Evolutionary conservation across 2,329 filamentous ascomycete species (phyloP), one percentile per base, ranked within the genome.

Genomic region (Neopestalotiopsis sp.): DNA sequence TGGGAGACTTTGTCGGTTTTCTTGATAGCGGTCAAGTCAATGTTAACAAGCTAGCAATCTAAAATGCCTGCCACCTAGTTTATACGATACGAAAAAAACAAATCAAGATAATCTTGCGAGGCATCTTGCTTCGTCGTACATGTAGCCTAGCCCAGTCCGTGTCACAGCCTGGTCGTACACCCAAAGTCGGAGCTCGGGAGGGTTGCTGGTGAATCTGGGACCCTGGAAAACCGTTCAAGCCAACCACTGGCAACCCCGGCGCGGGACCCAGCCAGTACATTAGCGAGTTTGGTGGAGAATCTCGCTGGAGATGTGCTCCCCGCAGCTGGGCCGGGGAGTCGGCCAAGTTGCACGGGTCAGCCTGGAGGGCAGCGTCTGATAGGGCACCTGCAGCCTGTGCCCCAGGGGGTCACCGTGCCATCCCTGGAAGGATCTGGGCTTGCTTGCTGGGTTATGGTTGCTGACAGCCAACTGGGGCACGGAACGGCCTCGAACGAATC

Each of bases 401-500:
- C 32, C 34, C 34, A 6, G 10, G 32, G 58, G 5, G 32, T 4
- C n/a, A 62, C 59, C 59, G 59, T 62, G 59, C 59, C 59, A 62
- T 40, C 59, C 59, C 17, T 7, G 59, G 32, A 34, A 28, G 34
- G 59, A 14, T 20, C 45, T 53, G 45, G 45, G 20, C 17, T 17
- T n/a, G 17, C 30, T 62, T n/a, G 17, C 30, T 62, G 59, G 59
- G 59, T 62, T n/a, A 14, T 40, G 59, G 59, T 62, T 30, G 57
- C 57, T 62, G n/a, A 5, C 45, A 53, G 45, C 45, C 45, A 53
- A n/a, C 17, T 7, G 17, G 45, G 17, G 45, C 45, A n/a, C n/a
- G 20, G 45, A 53, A 20, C 30, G 34, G 59, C 32, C 59, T 62
- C 59, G 59, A 62, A 62, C 30, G 30, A 62, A 20, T 40, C 32